phyloP scores from a whole-genome alignment of 2,329 filamentous ascomycete genomes.

The Diaporthe sp. region DNA sequence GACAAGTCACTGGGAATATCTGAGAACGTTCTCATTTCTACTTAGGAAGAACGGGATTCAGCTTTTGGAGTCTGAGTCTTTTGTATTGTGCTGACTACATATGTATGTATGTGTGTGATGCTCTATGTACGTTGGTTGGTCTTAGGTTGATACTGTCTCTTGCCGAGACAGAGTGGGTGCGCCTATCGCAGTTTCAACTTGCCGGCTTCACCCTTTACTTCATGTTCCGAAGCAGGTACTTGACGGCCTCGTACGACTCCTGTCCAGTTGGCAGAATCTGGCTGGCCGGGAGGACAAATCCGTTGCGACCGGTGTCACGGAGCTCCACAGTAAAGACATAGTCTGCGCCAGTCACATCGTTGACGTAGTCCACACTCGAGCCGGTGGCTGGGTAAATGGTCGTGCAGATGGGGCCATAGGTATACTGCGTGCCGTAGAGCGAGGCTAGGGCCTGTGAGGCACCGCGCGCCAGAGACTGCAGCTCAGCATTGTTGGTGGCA shows the following conservation, averaged over 20 bases:
- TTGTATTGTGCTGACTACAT: background rate
- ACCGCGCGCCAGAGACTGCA: conserved; percentile 61
- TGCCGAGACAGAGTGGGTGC: background rate
- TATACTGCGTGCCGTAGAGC: conserved; percentile 54
- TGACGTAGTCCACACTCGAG: conserved; percentile 59
- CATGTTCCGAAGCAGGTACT: conserved; percentile 68
- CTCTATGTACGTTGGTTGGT: background rate
- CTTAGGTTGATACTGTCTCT: background rate
- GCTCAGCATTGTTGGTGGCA: conserved; percentile 60
- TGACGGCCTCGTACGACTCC: conserved; percentile 62
- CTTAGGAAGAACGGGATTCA: background rate
- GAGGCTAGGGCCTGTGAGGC: conserved; percentile 63
- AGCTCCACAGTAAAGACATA: conserved; percentile 57
- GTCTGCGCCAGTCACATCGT: conserved; percentile 56
- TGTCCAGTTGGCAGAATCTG: conserved; percentile 59
- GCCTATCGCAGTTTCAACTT: background rate
- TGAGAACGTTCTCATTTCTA: background rate
- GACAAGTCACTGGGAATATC: background rate
- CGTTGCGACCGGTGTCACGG: conserved; percentile 52
- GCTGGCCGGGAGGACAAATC: conserved; percentile 57
- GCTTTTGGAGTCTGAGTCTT: background rate
- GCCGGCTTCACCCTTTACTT: conserved; percentile 42
- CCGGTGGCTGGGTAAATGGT: conserved; percentile 69
- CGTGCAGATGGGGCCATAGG: conserved; percentile 66
- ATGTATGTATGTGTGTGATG: background rate